These are phyloP conservation scores for Backusella tuberculispora DNA, from an alignment of 192 early-diverging fungal species.

Conservation along the genomic window DNA sequence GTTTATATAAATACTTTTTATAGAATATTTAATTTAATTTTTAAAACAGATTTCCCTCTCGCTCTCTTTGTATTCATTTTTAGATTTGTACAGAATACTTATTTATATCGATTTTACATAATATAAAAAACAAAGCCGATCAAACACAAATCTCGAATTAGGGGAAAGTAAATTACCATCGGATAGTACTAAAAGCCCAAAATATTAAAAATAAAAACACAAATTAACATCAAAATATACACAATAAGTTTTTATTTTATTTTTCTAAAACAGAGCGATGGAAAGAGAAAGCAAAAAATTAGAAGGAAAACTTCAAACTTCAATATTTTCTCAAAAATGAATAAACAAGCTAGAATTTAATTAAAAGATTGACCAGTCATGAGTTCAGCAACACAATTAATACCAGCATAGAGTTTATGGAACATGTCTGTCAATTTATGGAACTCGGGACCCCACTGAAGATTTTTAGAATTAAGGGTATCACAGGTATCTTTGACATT, in stretches of 20 bases:
- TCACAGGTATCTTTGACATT: neutral
- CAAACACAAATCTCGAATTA: neutral
- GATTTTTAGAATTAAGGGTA: neutral
- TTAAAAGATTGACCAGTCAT: neutral
- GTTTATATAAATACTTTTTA: too few species aligned
- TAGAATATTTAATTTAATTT: too few species aligned
- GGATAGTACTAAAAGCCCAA: too few species aligned
- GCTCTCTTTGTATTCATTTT: too few species aligned
- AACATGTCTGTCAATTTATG: neutral
- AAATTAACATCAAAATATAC: too few species aligned
- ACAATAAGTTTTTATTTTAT: too few species aligned
- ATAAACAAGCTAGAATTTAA: neutral
- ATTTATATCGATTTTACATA: conserved; percentile 1
- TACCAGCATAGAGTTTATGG: neutral
- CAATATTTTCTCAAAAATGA: neutral
- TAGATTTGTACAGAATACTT: neutral
- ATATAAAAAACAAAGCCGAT: conserved; percentile 4
- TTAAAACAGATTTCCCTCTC: too few species aligned
- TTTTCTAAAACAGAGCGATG: too few species aligned
- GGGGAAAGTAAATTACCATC: neutral
- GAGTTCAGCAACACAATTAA: neutral
- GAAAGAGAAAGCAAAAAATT: neutral
- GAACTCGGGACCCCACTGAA: neutral
- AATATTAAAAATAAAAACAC: too few species aligned
- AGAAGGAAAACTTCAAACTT: too few species aligned